Conservation (phyloP, 164 flowering plant species). For the Nelumbo lutea region DNA sequence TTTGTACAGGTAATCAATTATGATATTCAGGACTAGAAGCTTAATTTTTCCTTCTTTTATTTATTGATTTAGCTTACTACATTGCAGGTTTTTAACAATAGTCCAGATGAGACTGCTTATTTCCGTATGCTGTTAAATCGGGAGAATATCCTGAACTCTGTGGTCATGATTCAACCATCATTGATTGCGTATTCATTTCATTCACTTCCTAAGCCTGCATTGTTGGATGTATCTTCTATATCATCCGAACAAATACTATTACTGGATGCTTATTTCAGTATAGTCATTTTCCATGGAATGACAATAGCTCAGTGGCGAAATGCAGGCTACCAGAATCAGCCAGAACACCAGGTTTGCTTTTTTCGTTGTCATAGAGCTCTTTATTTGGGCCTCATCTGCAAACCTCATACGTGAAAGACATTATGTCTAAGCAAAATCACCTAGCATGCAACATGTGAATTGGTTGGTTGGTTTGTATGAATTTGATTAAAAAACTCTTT, state of each 20-base stretch:
- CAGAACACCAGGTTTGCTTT: constrained; percentile 67
- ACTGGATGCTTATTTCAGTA: constrained; percentile 84
- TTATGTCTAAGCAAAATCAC: too few species aligned
- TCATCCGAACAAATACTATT: constrained; percentile 77
- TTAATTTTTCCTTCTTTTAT: neutral
- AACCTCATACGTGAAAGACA: too few species aligned
- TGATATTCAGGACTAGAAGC: neutral
- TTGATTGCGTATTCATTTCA: constrained; percentile 76
- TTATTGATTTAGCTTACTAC: constrained; percentile 2
- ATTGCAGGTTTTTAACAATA: constrained; percentile 88
- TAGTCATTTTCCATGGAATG: constrained; percentile 95
- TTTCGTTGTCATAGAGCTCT: too few species aligned
- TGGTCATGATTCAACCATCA: constrained; percentile 97
- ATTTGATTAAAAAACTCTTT: too few species aligned
- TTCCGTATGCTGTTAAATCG: constrained; percentile 88
- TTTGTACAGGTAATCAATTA: constrained; percentile 72
- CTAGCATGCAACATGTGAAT: too few species aligned
- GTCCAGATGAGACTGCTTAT: constrained; percentile 98
- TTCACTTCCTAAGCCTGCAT: constrained; percentile 67
- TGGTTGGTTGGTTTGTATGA: too few species aligned
- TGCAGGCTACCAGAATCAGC: constrained; percentile 88
- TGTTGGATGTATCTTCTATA: constrained; percentile 91
- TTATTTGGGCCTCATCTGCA: too few species aligned
- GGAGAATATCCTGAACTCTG: constrained; percentile 76
- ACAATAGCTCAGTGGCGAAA: constrained; percentile 98